Evolutionary conservation across 1,284 basidiomycete genomes (phyloP).

Genomic region (Tylopilus orsonianus): DNA sequence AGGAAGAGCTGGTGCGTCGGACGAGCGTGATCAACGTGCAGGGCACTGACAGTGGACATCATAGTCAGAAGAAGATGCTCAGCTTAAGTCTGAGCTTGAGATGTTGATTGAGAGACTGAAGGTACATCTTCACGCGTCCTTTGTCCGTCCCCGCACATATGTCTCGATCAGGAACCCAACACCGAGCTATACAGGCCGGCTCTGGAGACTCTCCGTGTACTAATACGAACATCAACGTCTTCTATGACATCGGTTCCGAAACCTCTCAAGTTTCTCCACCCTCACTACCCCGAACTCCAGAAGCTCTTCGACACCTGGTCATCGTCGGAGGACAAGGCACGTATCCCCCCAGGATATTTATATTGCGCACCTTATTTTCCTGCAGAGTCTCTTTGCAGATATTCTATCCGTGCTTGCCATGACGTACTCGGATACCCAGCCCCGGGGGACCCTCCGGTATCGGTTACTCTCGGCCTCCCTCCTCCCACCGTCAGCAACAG

Average conservation of each 20-base stretch:
- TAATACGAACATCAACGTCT: conserved; percentile 96
- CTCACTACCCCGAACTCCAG: conserved; percentile 90
- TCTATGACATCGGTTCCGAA: conserved; percentile 99
- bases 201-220: conserved; percentile 89
- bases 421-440: conserved; percentile 98
- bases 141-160: conserved; percentile 11
- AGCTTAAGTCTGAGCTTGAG: conserved; percentile 94
- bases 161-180: conserved; percentile 74
- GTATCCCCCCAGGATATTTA: conserved; percentile 14
- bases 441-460: conserved; percentile 92
- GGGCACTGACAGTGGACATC: conserved; percentile 3
- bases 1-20: conserved; percentile 78
- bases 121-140: conserved; percentile 43
- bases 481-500: conserved; percentile 57
- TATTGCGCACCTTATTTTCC: conserved; percentile 9
- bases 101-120: conserved; percentile 96
- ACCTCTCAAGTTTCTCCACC: conserved; percentile 97
- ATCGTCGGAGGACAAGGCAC: conserved; percentile 76
- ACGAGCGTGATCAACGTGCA: conserved; percentile 15
- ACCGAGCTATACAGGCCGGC: conserved; percentile 85
- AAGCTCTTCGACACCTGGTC: conserved; percentile 80
- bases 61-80: conserved; percentile 93
- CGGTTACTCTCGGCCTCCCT: conserved; percentile 82
- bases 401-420: conserved; percentile 99
- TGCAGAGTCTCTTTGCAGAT: conserved; percentile 91